Conservation (phyloP, 2,329 filamentous ascomycete genomes). For the Incumbomyces lentus region DNA sequence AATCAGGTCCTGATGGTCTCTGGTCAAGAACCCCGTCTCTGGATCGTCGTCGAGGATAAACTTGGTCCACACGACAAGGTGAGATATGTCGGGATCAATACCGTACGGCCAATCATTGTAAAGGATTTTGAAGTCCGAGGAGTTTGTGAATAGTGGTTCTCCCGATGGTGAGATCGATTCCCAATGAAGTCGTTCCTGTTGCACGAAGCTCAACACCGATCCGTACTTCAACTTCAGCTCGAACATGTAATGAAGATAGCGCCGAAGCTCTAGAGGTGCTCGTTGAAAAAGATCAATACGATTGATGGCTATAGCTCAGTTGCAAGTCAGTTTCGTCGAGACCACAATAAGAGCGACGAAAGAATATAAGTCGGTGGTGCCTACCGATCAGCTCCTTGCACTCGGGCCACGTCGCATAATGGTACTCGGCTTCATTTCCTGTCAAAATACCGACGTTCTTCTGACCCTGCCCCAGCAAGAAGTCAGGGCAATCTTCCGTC, state of each 20-base stretch:
- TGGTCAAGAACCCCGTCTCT: slow-evolving; percentile 55
- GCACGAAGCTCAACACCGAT: slow-evolving; percentile 66
- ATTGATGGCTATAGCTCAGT: slow-evolving; percentile 42
- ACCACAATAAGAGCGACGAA: too few relatives aligned
- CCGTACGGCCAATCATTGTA: slow-evolving; percentile 95
- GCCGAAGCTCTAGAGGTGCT: slow-evolving; percentile 63
- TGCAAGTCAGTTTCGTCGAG: too few relatives aligned
- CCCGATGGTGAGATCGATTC: slow-evolving; percentile 32
- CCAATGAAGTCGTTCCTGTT: slow-evolving; percentile 64
- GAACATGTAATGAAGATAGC: slow-evolving; percentile 62
- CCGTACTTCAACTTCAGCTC: slow-evolving; percentile 57
- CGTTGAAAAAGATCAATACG: slow-evolving; percentile 67
- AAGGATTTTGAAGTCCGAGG: slow-evolving; percentile 52
- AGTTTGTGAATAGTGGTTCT: slow-evolving; percentile 32
- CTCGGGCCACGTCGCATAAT: slow-evolving; percentile 55
- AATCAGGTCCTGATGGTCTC: slow-evolving; percentile 52
- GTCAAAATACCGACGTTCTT: slow-evolving; percentile 64
- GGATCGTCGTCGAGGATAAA: slow-evolving; percentile 65
- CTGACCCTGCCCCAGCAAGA: slow-evolving; percentile 49
- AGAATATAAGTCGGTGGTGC: slow-evolving; percentile 9
- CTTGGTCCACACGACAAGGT: slow-evolving; percentile 89
- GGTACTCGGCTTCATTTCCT: slow-evolving; percentile 59
- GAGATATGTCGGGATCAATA: slow-evolving; percentile 64
- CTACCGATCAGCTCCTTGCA: slow-evolving; percentile 52
- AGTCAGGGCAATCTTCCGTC: slow-evolving; percentile 59